A percentile compares a stretch with the other conserved stretches of the same genome.
Conservation (phyloP, 2,329 filamentous ascomycete genomes). For the Penicillium glabrum region DNA sequence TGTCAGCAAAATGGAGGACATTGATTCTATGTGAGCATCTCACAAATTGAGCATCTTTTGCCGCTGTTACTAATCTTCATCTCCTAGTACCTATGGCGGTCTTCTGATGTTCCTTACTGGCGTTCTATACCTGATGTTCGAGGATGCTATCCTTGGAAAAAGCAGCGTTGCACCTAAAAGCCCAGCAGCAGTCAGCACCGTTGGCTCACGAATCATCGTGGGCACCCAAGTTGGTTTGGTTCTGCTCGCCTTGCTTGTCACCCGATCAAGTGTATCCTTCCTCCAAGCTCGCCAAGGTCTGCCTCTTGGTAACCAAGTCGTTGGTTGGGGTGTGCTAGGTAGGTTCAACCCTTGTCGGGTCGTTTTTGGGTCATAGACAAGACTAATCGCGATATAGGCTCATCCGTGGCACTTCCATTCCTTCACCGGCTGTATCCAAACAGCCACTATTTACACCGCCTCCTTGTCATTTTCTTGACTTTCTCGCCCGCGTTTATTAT, state of each 20-base stretch:
- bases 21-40: conserved; percentile 67
- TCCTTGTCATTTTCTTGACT: conserved; percentile 85
- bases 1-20: conserved; percentile 79
- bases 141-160: conserved; percentile 60
- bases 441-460: conserved; percentile 83
- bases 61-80: conserved; percentile 3
- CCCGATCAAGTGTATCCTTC: conserved; percentile 79
- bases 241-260: conserved; percentile 78
- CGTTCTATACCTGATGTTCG: conserved; percentile 74
- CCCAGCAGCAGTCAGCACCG: conserved; percentile 21
- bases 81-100: conserved; percentile 71
- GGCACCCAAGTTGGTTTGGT: conserved; percentile 68
- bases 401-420: conserved; percentile 76
- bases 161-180: conserved; percentile 31
- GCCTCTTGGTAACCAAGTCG: conserved; percentile 80
- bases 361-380: not conserved
- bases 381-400: conserved; percentile 47
- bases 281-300: conserved; percentile 82
- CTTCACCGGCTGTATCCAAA: conserved; percentile 79
- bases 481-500: conserved; percentile 95
- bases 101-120: conserved; percentile 75
- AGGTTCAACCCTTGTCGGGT: conserved; percentile 30
- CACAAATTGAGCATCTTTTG: not conserved
- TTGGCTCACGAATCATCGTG: conserved; percentile 45
- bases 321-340: conserved; percentile 81